A percentile compares a stretch with the other conserved stretches of the same genome.
Evolutionary conservation across 257 asterid species (phyloP).

Genomic region (Penstemon eatonii): DNA sequence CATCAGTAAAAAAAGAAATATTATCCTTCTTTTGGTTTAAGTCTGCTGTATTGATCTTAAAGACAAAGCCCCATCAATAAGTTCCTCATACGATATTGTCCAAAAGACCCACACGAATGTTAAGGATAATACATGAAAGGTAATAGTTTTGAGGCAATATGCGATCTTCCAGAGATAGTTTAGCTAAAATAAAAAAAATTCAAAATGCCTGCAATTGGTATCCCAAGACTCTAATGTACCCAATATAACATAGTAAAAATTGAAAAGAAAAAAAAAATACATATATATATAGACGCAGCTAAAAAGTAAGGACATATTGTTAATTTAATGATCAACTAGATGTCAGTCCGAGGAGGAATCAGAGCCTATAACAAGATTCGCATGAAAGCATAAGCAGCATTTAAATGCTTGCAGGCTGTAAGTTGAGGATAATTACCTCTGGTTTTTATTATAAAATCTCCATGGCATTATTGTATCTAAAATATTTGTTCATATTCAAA

Average conservation of each 20-base stretch:
- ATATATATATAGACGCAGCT: not conserved
- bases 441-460: not conserved
- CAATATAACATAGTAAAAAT: not conserved
- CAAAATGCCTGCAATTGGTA: not conserved
- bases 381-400: conserved; percentile 10
- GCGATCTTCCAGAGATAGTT: not conserved
- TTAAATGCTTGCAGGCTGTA: conserved; percentile 11
- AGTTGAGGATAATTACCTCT: not conserved
- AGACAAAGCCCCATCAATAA: not conserved
- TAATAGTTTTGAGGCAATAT: not conserved
- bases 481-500: not conserved
- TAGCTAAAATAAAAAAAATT: not conserved
- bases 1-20: too few species aligned
- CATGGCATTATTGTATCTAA: not conserved
- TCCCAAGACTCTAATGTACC: not conserved
- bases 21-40: not conserved
- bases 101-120: too few species aligned
- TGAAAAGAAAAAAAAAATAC: not conserved
- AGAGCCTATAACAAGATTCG: conserved; percentile 5
- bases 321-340: conserved; percentile 1
- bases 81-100: too few species aligned
- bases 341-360: conserved; percentile 7
- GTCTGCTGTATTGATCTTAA: not conserved
- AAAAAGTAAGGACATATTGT: not conserved
- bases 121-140: not conserved